Conservation (phyloP, 2,329 filamentous ascomycete species). For the Ophiostoma ulmi region DNA sequence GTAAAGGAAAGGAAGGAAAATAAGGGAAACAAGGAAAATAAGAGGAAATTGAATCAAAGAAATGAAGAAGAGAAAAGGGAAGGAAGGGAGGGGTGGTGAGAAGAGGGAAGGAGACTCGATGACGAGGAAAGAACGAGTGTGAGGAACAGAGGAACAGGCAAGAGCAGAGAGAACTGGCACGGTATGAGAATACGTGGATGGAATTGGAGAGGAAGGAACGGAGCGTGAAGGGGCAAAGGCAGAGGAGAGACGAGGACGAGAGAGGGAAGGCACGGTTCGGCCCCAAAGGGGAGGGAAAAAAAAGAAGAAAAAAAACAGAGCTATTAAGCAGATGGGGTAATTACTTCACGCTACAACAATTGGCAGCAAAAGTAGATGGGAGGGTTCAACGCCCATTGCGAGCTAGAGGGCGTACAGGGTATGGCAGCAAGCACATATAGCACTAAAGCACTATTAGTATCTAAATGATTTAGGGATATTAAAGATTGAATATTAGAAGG, state of each 20-base stretch:
- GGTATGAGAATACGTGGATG: conserved; percentile 2
- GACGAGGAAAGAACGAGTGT: background rate
- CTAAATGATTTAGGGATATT: no score
- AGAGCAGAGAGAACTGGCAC: background rate
- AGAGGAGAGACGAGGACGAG: background rate
- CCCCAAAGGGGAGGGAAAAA: background rate
- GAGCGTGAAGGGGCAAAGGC: conserved; percentile 7
- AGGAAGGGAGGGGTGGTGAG: conserved; percentile 2
- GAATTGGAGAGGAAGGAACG: conserved; percentile 12
- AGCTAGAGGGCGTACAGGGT: background rate
- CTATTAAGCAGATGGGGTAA: background rate
- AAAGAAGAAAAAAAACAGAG: background rate
- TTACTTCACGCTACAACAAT: background rate
- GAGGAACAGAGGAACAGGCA: conserved; percentile 1
- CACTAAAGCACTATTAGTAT: background rate
- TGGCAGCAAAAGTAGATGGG: background rate
- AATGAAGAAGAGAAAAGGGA: background rate
- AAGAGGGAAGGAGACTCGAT: conserved; percentile 6
- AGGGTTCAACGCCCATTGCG: background rate
- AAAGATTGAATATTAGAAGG: no score
- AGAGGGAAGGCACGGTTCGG: conserved; percentile 14
- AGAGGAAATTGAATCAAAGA: background rate
- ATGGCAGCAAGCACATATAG: background rate
- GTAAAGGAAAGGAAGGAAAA: background rate
- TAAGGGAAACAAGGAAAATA: background rate